Percentiles rank a stretch among this genome's conserved stretches.
Conservation (phyloP, 2,329 filamentous ascomycete genomes). For the Cytospora piceicola region DNA sequence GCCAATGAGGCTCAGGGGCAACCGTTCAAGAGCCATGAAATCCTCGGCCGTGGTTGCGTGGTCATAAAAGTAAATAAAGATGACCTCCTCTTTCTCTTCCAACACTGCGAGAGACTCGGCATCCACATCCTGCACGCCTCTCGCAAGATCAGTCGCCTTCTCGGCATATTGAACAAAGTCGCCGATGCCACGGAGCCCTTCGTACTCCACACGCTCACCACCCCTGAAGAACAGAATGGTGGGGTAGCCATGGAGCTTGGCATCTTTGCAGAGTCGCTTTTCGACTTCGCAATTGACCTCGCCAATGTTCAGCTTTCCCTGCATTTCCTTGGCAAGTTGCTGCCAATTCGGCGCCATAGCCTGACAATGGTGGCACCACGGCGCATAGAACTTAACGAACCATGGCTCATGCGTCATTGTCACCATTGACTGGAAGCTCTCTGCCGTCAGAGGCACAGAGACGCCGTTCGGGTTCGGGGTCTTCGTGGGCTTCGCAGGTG, state of each 20-base stretch:
- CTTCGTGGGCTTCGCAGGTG: conserved; percentile 56
- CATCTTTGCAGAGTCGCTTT: conserved; percentile 88
- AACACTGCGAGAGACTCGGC: conserved; percentile 75
- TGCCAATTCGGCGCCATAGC: conserved; percentile 89
- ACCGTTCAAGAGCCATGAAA: conserved; percentile 82
- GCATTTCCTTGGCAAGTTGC: conserved; percentile 88
- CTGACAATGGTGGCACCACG: conserved; percentile 96
- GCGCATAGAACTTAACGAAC: conserved; percentile 99
- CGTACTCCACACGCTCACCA: conserved; percentile 89
- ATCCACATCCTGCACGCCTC: conserved; percentile 81
- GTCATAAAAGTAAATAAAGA: conserved; percentile 98
- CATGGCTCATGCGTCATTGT: conserved; percentile 88
- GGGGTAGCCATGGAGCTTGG: conserved; percentile 77
- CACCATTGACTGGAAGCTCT: conserved; percentile 84
- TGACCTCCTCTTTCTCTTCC: conserved; percentile 91
- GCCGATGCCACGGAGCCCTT: conserved; percentile 86
- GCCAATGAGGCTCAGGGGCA: conserved; percentile 87
- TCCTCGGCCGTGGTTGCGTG: conserved; percentile 92
- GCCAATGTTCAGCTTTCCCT: conserved; percentile 85
- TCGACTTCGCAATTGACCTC: conserved; percentile 95
- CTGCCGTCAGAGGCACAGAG: conserved; percentile 76
- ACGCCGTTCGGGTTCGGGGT: conserved; percentile 76
- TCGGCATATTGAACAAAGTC: conserved; percentile 87
- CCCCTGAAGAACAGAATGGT: conserved; percentile 93
- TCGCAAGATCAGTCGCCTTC: conserved; percentile 77